Evolutionary conservation across 1,284 basidiomycete species (phyloP).

Genomic region (Coniferiporia sulphurascens): DNA sequence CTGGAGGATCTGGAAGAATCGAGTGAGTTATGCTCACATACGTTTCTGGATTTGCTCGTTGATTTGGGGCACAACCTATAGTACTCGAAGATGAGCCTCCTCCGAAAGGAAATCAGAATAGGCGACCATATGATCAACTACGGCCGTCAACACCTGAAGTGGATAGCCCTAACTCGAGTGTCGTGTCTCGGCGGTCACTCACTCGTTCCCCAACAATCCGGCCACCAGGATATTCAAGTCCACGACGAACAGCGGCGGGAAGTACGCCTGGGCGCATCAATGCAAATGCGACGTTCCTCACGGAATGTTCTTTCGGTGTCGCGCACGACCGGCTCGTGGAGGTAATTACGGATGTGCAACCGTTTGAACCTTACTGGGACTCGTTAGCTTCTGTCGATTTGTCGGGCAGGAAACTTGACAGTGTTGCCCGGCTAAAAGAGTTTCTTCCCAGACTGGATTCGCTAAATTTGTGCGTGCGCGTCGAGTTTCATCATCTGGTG

Average conservation of each 20-base stretch:
- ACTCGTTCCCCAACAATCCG: constrained; percentile 38
- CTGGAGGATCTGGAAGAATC: constrained; percentile 65
- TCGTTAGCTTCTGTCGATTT: constrained; percentile 74
- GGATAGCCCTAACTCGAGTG: constrained; percentile 5
- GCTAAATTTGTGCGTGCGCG: constrained; percentile 64
- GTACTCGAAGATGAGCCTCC: constrained; percentile 43
- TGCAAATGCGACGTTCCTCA: constrained; percentile 70
- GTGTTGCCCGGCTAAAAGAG: constrained; percentile 89
- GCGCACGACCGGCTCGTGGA: constrained; percentile 88
- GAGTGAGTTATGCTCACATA: constrained; percentile 38
- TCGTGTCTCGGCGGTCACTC: constrained; percentile 39
- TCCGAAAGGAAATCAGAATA: constrained; percentile 44
- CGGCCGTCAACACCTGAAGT: neutral
- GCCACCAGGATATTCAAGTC: constrained; percentile 29
- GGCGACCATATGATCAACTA: neutral
- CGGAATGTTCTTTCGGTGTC: constrained; percentile 92
- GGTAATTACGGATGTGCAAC: constrained; percentile 92
- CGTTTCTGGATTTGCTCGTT: neutral
- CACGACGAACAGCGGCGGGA: neutral
- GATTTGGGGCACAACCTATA: constrained; percentile 9
- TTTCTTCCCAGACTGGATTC: constrained; percentile 85
- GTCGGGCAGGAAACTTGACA: constrained; percentile 76
- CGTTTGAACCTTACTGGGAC: constrained; percentile 96
- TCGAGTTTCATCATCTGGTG: constrained; percentile 2
- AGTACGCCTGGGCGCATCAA: constrained; percentile 7